These are phyloP conservation scores for Exserohilum turcica DNA, from an alignment of 2,329 filamentous ascomycete genomes.

Conservation along the genomic window DNA sequence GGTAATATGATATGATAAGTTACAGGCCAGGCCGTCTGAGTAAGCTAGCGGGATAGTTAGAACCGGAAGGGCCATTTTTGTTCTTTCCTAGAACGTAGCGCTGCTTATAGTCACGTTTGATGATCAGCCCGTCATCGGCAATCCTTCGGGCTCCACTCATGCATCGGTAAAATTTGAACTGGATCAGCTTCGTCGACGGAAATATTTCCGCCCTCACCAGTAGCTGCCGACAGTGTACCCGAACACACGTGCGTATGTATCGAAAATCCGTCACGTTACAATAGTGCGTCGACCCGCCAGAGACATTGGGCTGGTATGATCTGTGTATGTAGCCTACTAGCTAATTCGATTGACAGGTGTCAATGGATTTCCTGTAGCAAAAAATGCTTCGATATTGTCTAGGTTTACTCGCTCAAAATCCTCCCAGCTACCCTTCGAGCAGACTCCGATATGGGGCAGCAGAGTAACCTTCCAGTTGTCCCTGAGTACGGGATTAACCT, in stretches of 20 bases:
- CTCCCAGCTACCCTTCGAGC: neutral
- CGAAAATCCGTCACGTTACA: neutral
- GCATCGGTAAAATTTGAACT: neutral
- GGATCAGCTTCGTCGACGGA: neutral
- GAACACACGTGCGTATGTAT: neutral
- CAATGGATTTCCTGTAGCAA: neutral
- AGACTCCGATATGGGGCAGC: neutral
- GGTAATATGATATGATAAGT: neutral
- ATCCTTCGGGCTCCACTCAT: neutral
- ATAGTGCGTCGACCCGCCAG: neutral
- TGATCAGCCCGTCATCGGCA: neutral
- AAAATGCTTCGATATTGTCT: neutral
- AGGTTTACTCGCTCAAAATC: neutral
- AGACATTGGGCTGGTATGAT: neutral
- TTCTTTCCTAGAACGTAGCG: neutral
- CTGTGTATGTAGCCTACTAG: neutral
- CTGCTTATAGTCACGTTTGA: neutral
- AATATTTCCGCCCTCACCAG: neutral
- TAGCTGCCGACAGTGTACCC: neutral
- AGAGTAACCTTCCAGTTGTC: neutral
- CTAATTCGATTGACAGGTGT: neutral
- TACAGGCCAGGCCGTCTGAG: neutral
- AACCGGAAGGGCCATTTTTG: neutral
- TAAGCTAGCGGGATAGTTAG: neutral
- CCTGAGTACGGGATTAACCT: neutral